Conservation (phyloP, 176 grass and related monocot species). For the Rhipidocladum racemiflorum region DNA sequence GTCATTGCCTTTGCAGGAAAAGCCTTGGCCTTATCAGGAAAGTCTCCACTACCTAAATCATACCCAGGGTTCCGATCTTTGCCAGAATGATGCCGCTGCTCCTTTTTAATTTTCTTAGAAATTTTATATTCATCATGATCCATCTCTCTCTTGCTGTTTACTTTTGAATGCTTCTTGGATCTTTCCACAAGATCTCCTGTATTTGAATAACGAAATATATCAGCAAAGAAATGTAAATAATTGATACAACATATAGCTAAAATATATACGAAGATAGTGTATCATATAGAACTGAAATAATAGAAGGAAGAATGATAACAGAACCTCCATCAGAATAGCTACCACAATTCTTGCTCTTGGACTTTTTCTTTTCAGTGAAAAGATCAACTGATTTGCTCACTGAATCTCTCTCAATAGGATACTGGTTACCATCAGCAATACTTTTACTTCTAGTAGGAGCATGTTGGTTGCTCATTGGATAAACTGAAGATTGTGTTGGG, state of each 20-base stretch:
- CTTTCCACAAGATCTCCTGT: slow-evolving; percentile 61
- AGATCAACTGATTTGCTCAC: slow-evolving; percentile 53
- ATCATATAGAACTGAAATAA: slow-evolving; percentile 11
- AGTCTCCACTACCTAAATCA: slow-evolving; percentile 35
- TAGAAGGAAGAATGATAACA: slow-evolving; percentile 17
- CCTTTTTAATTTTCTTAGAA: slow-evolving; percentile 78
- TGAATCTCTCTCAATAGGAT: slow-evolving; percentile 39
- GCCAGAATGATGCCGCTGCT: slow-evolving; percentile 39
- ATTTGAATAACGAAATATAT: slow-evolving; percentile 25
- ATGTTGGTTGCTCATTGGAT: slow-evolving; percentile 48
- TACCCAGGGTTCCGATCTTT: slow-evolving; percentile 45
- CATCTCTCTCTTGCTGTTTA: slow-evolving; percentile 69
- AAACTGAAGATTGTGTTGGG: slow-evolving; percentile 41
- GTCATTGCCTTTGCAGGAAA: slow-evolving; percentile 38
- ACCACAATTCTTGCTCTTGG: slow-evolving; percentile 60
- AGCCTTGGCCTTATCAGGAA: slow-evolving; percentile 43
- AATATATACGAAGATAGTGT: background rate
- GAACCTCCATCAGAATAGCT: slow-evolving; percentile 83
- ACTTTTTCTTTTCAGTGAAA: slow-evolving; percentile 54
- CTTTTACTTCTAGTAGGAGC: slow-evolving; percentile 36
- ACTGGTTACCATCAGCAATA: slow-evolving; percentile 41
- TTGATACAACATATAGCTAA: slow-evolving; percentile 33
- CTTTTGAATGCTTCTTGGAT: slow-evolving; percentile 73
- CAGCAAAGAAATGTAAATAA: slow-evolving; percentile 31
- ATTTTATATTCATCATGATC: slow-evolving; percentile 61